phyloP scores from a whole-genome alignment of 2,329 filamentous ascomycete genomes.

The Annulohypoxylon truncatum region DNA sequence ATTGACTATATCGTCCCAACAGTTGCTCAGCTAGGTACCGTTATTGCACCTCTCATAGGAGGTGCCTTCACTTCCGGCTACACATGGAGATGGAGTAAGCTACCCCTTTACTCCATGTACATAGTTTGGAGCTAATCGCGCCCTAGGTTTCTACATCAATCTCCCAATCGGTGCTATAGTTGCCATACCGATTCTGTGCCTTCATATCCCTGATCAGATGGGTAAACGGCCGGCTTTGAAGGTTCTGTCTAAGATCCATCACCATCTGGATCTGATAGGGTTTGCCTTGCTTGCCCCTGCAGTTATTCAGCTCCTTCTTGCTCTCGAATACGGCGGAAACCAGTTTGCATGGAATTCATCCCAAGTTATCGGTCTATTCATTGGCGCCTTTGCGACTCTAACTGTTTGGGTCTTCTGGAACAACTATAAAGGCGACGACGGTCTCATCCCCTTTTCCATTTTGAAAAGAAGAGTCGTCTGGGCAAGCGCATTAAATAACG shows the following conservation, averaged over 20 bases:
- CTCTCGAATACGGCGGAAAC: conserved; percentile 56
- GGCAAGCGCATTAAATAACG: conserved; percentile 50
- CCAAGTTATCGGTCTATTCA: conserved; percentile 54
- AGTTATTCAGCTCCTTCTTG: conserved; percentile 57
- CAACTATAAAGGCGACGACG: conserved; percentile 53
- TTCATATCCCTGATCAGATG: conserved; percentile 47
- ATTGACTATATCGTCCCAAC: background rate
- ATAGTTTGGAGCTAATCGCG: background rate
- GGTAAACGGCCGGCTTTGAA: conserved; percentile 37
- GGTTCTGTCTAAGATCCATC: background rate
- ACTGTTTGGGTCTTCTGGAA: conserved; percentile 54
- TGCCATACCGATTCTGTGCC: conserved; percentile 46
- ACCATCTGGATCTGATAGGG: conserved; percentile 55
- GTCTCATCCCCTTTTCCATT: conserved; percentile 59
- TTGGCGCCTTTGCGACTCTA: conserved; percentile 48
- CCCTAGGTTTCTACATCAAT: conserved; percentile 58
- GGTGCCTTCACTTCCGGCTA: conserved; percentile 55
- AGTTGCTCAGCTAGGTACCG: background rate
- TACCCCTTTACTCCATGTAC: background rate
- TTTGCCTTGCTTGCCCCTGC: conserved; percentile 55
- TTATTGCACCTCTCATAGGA: conserved; percentile 56
- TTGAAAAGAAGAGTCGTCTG: conserved; percentile 55
- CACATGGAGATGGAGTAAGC: conserved; percentile 60
- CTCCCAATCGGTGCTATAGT: conserved; percentile 55
- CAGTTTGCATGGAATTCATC: conserved; percentile 53